These are phyloP conservation scores for Davidsoniella neocaledoniae DNA, from an alignment of 2,329 filamentous ascomycete genomes.

Conservation along the genomic window DNA sequence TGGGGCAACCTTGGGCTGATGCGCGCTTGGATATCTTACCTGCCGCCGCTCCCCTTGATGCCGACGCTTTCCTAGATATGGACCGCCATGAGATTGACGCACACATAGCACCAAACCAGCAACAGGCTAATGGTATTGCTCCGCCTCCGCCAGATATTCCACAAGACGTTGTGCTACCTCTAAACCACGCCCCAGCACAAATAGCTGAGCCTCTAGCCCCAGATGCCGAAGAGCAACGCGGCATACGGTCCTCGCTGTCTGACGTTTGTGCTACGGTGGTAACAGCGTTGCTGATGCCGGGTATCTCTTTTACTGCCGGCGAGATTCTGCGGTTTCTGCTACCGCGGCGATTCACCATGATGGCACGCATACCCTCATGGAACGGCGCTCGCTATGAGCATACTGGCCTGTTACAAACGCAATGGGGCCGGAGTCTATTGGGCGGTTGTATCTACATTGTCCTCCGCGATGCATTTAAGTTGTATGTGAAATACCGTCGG, in stretches of 20 bases:
- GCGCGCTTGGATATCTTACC: constrained; percentile 4
- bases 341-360: constrained; percentile 48
- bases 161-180: constrained; percentile 11
- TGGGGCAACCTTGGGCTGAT: not conserved
- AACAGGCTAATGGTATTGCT: constrained; percentile 3
- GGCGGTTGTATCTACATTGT: constrained; percentile 83
- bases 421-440: constrained; percentile 77
- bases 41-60: constrained; percentile 10
- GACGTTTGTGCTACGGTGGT: constrained; percentile 23
- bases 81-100: no score
- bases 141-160: constrained; percentile 18
- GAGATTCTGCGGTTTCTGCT: constrained; percentile 53
- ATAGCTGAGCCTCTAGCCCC: no score
- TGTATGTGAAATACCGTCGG: constrained; percentile 48
- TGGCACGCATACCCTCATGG: constrained; percentile 17
- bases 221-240: constrained; percentile 16
- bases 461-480: constrained; percentile 48
- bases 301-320: constrained; percentile 63
- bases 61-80: not conserved
- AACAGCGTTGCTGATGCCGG: constrained; percentile 56
- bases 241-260: constrained; percentile 21
- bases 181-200: no score
- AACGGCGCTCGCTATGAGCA: constrained; percentile 20
- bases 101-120: no score
- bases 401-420: constrained; percentile 58